Conservation (phyloP, 805 yeast species). For the Yamadazyma sp. region DNA sequence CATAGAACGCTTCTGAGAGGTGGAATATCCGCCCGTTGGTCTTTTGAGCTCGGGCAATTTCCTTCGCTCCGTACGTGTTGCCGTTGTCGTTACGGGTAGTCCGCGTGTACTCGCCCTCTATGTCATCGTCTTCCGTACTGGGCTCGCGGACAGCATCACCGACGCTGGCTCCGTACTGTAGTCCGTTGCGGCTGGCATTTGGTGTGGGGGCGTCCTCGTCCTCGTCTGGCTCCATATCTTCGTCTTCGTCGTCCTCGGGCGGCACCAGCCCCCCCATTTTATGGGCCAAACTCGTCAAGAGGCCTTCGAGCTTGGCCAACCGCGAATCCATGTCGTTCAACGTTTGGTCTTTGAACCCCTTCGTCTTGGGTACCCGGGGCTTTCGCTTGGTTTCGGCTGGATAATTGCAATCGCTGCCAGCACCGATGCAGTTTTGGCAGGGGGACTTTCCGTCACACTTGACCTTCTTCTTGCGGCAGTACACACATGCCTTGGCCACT, state of each 20-base stretch:
- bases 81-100: slow-evolving; percentile 2
- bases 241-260: slow-evolving; percentile 1
- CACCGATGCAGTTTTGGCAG: slow-evolving; percentile 34
- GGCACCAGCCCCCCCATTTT: slow-evolving; percentile 8
- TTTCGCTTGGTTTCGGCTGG: slow-evolving; percentile 17
- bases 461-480: slow-evolving; percentile 35
- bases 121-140: slow-evolving; percentile 1
- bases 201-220: background rate
- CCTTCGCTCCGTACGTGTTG: background rate
- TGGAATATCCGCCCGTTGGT: background rate
- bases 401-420: slow-evolving; percentile 26
- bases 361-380: slow-evolving; percentile 8
- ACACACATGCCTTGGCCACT: slow-evolving; percentile 39
- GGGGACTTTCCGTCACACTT: slow-evolving; percentile 39
- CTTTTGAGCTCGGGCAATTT: background rate
- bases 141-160: too few relatives aligned
- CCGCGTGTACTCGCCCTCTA: slow-evolving; percentile 7
- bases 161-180: background rate
- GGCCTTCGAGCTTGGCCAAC: slow-evolving; percentile 12
- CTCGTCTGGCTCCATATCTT: background rate
- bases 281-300: slow-evolving; percentile 9
- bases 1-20: slow-evolving; percentile 18
- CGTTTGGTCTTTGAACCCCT: slow-evolving; percentile 7
- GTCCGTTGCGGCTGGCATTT: background rate
- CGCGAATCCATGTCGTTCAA: slow-evolving; percentile 13